phyloP scores from a whole-genome alignment of 176 grass and related monocot genomes.

The Chloris gayana region DNA sequence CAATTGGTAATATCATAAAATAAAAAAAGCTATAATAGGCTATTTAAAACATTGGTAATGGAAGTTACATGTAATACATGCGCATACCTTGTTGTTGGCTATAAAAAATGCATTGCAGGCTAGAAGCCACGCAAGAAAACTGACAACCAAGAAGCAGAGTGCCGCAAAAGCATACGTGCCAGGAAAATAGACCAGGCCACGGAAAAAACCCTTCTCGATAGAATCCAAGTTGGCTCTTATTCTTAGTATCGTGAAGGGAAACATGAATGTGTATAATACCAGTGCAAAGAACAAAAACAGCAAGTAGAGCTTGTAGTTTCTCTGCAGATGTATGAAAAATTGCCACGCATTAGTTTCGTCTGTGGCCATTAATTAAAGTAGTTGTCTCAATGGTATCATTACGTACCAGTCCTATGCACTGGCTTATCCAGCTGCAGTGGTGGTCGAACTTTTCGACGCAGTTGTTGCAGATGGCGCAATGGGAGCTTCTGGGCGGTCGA shows the following conservation, averaged over 20 bases:
- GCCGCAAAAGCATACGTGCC: slow-evolving; percentile 49
- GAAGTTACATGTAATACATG: background rate
- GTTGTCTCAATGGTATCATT: background rate
- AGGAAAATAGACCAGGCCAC: slow-evolving; percentile 37
- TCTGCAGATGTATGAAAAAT: slow-evolving; percentile 20
- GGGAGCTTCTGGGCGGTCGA: slow-evolving; percentile 56
- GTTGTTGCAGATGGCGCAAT: slow-evolving; percentile 71
- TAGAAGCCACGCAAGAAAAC: slow-evolving; percentile 46
- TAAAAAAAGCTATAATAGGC: no score
- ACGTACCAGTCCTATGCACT: slow-evolving; percentile 71
- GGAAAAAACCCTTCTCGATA: slow-evolving; percentile 8
- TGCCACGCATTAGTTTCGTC: background rate
- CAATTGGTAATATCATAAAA: no score
- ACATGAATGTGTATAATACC: slow-evolving; percentile 45
- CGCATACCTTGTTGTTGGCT: slow-evolving; percentile 57
- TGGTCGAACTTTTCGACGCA: slow-evolving; percentile 74
- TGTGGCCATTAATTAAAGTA: background rate
- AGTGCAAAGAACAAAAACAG: slow-evolving; percentile 46
- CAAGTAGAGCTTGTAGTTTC: slow-evolving; percentile 67
- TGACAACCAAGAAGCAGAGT: slow-evolving; percentile 54
- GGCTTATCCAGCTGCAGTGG: slow-evolving; percentile 66
- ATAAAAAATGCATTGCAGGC: slow-evolving; percentile 57
- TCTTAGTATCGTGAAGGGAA: slow-evolving; percentile 43
- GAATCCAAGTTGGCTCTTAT: slow-evolving; percentile 34
- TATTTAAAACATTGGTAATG: background rate